Base-by-base conservation (phyloP, 2,329 filamentous ascomycete species). In the Claviceps sp. region DNA sequence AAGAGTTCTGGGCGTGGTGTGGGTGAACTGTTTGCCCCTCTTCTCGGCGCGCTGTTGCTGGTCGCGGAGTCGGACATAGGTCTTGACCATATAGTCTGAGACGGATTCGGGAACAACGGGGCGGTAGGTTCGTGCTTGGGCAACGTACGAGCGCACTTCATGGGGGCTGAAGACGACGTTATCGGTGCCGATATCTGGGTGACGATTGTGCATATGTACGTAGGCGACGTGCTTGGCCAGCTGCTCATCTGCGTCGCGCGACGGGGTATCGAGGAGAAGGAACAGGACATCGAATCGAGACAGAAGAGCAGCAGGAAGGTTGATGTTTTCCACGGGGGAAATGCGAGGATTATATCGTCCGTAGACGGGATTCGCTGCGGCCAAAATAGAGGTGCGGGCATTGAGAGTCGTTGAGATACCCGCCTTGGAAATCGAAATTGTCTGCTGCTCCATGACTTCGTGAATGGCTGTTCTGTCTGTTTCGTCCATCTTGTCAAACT, bases 211-310 rank as follows among this genome's bases (percentile, higher is more conserved):
- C 85, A 97, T 98, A 73, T 98, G 93, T 48, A 98, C 93, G 64
- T 89, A 87, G 37, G 93, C 85, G 58, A 98, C 93, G 75, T 98
- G 93, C 69, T 87, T 88, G 56, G 93, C 93, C 22, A 98, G 81
- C 69, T 95, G 88, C 64, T 94, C 89, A 63, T 98, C 93, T 0
- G 81, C 78, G 59, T 98, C 93, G 57, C 89, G 85, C 17, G 83
- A 84, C 2, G 93, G 91, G 40, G 89, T 95, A 72, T 98, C 93
- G 54, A 98, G 85, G 61, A 98, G 90, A 47, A 98, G 77, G 77
- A 97, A 98, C 59, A 98, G 80, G 59, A 98, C 79, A 67, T 98
- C 93, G 70, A 98, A 98, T 80, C 93, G 88, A 54, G 91, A 96
- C 51, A 98, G 80, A 19, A 98, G 81, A 19, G 93, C 93, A 17